These are phyloP conservation scores for Fomitopsis pulvina DNA, from an alignment of 768 basidiomycete species.

Conservation along the genomic window DNA sequence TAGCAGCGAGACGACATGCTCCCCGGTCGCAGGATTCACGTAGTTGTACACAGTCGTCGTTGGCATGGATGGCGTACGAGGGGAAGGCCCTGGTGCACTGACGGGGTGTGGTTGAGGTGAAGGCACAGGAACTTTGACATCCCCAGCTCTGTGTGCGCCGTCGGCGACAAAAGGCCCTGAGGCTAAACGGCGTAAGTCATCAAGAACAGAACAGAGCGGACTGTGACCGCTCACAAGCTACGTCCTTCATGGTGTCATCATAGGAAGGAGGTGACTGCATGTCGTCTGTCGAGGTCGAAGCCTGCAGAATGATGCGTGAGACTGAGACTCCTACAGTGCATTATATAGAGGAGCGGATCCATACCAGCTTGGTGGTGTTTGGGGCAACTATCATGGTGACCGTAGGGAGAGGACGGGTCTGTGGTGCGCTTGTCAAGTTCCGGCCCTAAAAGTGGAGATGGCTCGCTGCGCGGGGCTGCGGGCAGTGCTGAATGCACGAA, in stretches of 20 bases:
- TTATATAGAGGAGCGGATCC: not conserved
- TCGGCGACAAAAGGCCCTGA: conserved; percentile 16
- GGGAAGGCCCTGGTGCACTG: conserved; percentile 19
- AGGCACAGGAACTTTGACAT: conserved; percentile 14
- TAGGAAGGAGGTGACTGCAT: conserved; percentile 24
- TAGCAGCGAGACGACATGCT: conserved; percentile 44
- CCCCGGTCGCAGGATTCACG: conserved; percentile 46
- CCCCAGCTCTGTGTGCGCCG: conserved; percentile 11
- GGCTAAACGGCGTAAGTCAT: not conserved
- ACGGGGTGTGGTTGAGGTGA: not conserved
- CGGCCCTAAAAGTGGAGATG: not conserved
- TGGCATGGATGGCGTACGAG: conserved; percentile 26
- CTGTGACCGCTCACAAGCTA: not conserved
- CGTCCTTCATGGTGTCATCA: conserved; percentile 10
- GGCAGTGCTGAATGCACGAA: not conserved
- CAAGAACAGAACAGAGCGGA: not conserved
- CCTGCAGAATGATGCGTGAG: not conserved
- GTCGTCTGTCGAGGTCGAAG: conserved; percentile 1
- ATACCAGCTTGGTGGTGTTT: conserved; percentile 11
- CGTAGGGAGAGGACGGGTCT: conserved; percentile 1
- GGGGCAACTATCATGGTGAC: conserved; percentile 15
- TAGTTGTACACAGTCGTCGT: conserved; percentile 62
- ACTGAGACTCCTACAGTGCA: not conserved
- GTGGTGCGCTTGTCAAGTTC: conserved; percentile 2
- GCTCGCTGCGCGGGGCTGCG: not conserved